These are phyloP conservation scores for Aureobasidium sp. DNA, from an alignment of 2,329 filamentous ascomycete species.

Conservation along the genomic window DNA sequence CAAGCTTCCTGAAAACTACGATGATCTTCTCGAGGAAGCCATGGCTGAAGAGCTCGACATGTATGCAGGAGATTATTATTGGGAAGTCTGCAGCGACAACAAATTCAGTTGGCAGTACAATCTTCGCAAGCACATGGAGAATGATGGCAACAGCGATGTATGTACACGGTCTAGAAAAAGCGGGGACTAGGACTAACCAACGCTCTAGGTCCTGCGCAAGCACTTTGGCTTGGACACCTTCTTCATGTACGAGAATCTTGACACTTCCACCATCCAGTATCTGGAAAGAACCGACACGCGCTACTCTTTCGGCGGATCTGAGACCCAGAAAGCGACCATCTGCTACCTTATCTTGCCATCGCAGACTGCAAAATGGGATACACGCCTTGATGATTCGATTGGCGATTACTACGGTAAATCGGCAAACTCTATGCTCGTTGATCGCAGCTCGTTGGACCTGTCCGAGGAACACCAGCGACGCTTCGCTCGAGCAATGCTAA, in stretches of 20 bases:
- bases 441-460: neutral
- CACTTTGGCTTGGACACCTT: neutral
- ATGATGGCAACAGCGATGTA: neutral
- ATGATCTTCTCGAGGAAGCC: neutral
- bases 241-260: neutral
- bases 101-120: neutral
- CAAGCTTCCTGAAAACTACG: neutral
- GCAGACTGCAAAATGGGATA: neutral
- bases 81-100: neutral
- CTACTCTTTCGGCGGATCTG: neutral
- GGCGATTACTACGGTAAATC: neutral
- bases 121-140: neutral
- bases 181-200: neutral
- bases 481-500: neutral
- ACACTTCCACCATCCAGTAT: neutral
- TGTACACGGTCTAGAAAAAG: neutral
- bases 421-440: neutral
- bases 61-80: neutral
- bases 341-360: neutral
- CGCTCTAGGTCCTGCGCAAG: neutral
- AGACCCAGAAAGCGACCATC: neutral
- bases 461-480: neutral
- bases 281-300: neutral
- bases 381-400: neutral
- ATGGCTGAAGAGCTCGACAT: neutral